Evolutionary conservation across 73 alveolate genomes (phyloP).

Genomic region (Uronychia setigera): DNA sequence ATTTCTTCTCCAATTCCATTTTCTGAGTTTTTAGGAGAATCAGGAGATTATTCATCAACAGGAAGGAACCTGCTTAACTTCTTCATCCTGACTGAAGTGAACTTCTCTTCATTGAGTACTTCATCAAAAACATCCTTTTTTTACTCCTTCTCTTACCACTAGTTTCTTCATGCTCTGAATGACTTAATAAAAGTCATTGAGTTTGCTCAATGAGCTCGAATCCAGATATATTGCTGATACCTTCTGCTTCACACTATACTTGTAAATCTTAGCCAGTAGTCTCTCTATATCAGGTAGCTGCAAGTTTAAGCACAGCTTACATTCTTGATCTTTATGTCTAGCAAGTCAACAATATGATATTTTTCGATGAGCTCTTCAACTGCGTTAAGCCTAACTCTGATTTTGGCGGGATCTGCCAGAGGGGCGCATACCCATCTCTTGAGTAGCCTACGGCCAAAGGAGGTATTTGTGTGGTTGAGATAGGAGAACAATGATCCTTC

Average conservation of each 20-base stretch:
- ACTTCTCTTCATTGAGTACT: not conserved
- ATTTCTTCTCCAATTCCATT: not conserved
- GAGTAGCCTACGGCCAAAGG: conserved; percentile 79
- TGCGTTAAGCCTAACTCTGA: conserved; percentile 16
- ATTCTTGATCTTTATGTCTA: not conserved
- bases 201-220: not conserved
- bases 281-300: conserved; percentile 12
- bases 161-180: not conserved
- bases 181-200: conserved; percentile 15
- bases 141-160: not conserved
- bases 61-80: not conserved
- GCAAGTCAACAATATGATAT: not conserved
- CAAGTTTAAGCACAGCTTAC: too few relatives aligned
- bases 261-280: not conserved
- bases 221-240: not conserved
- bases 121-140: not conserved
- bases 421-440: conserved; percentile 82
- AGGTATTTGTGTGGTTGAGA: conserved; percentile 59
- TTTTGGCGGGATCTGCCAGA: not conserved
- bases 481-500: conserved; percentile 61
- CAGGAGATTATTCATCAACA: too few relatives aligned
- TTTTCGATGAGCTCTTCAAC: conserved; percentile 7
- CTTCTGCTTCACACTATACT: conserved; percentile 2
- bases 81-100: not conserved
- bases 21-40: too few relatives aligned